These are phyloP conservation scores for Pythium volutum DNA, from an alignment of 352 stramenopile genomes.

Conservation along the genomic window DNA sequence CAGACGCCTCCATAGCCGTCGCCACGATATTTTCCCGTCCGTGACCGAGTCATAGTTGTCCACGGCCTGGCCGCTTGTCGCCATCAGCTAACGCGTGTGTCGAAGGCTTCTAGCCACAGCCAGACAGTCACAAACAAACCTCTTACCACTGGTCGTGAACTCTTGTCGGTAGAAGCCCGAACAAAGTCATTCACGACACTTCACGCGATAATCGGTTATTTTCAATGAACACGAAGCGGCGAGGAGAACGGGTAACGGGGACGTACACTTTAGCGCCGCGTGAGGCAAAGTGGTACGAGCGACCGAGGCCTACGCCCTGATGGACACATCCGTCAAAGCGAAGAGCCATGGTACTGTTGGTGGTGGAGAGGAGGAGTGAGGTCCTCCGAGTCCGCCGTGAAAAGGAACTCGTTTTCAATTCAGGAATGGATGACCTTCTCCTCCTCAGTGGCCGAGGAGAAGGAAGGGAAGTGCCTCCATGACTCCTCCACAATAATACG, in stretches of 20 bases:
- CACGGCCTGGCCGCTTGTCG: slow-evolving; percentile 55
- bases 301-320: slow-evolving; percentile 68
- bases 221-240: background rate
- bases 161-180: slow-evolving; percentile 66
- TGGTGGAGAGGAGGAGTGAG: background rate
- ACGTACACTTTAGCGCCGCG: slow-evolving; percentile 83
- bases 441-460: too few species aligned
- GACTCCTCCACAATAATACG: too few species aligned
- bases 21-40: slow-evolving; percentile 83
- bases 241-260: background rate
- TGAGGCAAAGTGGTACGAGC: slow-evolving; percentile 70
- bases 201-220: background rate
- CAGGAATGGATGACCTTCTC: too few species aligned
- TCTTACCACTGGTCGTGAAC: slow-evolving; percentile 58
- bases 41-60: slow-evolving; percentile 84
- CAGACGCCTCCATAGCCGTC: slow-evolving; percentile 65
- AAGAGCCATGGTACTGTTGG: slow-evolving; percentile 32
- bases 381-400: too few species aligned
- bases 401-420: too few species aligned
- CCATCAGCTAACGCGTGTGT: too few species aligned
- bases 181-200: slow-evolving; percentile 81
- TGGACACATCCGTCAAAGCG: slow-evolving; percentile 72
- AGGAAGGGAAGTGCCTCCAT: too few species aligned
- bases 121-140: slow-evolving; percentile 7
- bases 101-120: too few species aligned